These are phyloP conservation scores for Fusarium hainanense DNA, from an alignment of 2,329 filamentous ascomycete genomes.

Conservation along the genomic window DNA sequence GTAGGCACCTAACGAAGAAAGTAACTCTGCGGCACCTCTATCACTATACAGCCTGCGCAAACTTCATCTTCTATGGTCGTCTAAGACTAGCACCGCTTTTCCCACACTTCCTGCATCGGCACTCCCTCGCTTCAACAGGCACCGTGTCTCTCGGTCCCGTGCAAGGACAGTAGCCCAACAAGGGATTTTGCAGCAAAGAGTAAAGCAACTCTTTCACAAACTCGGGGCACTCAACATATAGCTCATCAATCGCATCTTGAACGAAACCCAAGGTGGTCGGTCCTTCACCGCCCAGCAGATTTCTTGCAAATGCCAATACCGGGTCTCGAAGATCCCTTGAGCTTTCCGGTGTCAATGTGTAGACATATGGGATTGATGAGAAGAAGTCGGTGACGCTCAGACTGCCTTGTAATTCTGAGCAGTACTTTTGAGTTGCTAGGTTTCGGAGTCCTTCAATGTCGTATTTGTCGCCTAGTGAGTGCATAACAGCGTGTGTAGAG, in stretches of 20 bases:
- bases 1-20: background rate
- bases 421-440: constrained; percentile 20
- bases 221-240: background rate
- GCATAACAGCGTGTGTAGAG: constrained; percentile 8
- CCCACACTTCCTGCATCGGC: background rate
- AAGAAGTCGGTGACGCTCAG: constrained; percentile 7
- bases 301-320: background rate
- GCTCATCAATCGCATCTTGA: background rate
- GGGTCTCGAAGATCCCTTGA: constrained; percentile 7
- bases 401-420: background rate
- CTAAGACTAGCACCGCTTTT: background rate
- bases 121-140: background rate
- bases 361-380: constrained; percentile 10
- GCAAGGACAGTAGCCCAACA: background rate
- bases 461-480: constrained; percentile 28
- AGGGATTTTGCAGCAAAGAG: background rate
- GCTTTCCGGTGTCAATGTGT: background rate
- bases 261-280: background rate
- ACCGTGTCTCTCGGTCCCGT: background rate
- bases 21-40: too few species aligned
- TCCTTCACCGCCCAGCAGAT: background rate
- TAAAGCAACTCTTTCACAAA: constrained; percentile 25
- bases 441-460: constrained; percentile 12
- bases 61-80: background rate
- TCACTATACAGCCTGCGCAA: too few species aligned